Percentiles rank a stretch among this genome's conserved stretches.
Conservation (phyloP, 768 basidiomycete species). For the Saitozyma sp. region DNA sequence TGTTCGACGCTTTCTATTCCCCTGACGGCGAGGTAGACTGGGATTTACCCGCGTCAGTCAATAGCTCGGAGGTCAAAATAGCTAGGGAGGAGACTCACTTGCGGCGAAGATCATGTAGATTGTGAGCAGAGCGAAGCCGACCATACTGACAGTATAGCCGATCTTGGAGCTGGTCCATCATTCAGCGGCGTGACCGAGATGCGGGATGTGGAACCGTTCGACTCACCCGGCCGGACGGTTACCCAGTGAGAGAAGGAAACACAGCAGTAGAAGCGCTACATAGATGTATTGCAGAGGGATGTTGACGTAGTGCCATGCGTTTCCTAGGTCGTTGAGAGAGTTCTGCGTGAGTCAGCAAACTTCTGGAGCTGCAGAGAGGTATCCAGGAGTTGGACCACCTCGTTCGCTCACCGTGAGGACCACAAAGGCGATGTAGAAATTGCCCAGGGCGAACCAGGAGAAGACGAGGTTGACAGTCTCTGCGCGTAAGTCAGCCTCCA, state of each 20-base stretch:
- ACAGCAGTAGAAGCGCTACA: slow-evolving; percentile 78
- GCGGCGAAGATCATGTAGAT: slow-evolving; percentile 81
- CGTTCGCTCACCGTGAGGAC: not conserved
- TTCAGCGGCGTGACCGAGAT: slow-evolving; percentile 1
- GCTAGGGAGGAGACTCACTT: slow-evolving; percentile 23
- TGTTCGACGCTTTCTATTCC: slow-evolving; percentile 66
- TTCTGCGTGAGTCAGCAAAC: slow-evolving; percentile 45
- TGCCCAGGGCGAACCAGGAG: slow-evolving; percentile 86
- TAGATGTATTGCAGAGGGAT: slow-evolving; percentile 81
- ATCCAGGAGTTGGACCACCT: too few relatives aligned
- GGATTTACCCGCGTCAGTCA: slow-evolving; percentile 31
- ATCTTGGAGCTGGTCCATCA: slow-evolving; percentile 61
- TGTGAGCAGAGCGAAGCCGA: slow-evolving; percentile 87
- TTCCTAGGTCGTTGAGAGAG: slow-evolving; percentile 62
- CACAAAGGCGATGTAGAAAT: slow-evolving; percentile 84
- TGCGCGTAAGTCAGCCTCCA: slow-evolving; percentile 5
- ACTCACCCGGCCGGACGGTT: slow-evolving; percentile 81
- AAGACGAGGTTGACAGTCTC: slow-evolving; percentile 84
- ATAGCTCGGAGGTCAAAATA: not conserved
- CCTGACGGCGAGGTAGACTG: slow-evolving; percentile 79
- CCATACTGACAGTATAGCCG: slow-evolving; percentile 78
- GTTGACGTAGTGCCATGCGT: slow-evolving; percentile 67
- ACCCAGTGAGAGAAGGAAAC: slow-evolving; percentile 82
- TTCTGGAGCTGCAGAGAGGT: too few relatives aligned
- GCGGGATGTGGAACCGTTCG: too few relatives aligned